Conservation (phyloP, 495 filamentous ascomycete genomes). For the Aspergillus taichungensis region DNA sequence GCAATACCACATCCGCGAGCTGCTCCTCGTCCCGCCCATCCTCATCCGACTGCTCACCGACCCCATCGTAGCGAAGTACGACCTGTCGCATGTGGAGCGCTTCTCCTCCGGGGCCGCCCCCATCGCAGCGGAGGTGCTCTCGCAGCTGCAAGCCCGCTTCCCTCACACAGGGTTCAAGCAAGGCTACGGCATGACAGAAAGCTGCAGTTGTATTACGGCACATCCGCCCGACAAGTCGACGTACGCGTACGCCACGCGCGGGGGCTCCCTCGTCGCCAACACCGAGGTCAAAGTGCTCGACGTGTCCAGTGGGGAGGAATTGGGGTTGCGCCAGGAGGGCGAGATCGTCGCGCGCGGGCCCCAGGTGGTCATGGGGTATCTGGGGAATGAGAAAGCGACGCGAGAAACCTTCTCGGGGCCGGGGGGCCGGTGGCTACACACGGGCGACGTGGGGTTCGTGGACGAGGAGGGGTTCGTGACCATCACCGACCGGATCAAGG, state of each 20-base stretch:
- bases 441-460: conserved; percentile 57
- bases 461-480: conserved; percentile 45
- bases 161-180: conserved; percentile 57
- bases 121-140: conserved; percentile 52
- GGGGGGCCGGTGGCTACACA: conserved; percentile 51
- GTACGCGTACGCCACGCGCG: conserved; percentile 50
- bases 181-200: conserved; percentile 64
- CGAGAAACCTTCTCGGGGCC: conserved; percentile 50
- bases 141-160: conserved; percentile 47
- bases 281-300: conserved; percentile 56
- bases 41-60: conserved; percentile 59
- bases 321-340: conserved; percentile 42
- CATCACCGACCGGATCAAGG: conserved; percentile 63
- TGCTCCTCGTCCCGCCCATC: conserved; percentile 62
- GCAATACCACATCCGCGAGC: conserved; percentile 45
- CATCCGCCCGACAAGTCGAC: conserved; percentile 44
- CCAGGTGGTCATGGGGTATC: conserved; percentile 51
- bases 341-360: conserved; percentile 52
- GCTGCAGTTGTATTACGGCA: conserved; percentile 51
- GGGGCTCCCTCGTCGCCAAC: conserved; percentile 49
- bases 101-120: conserved; percentile 58
- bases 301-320: conserved; percentile 35
- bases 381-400: conserved; percentile 46
- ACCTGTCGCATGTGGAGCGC: conserved; percentile 41
- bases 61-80: conserved; percentile 52